Base-by-base conservation (phyloP, 1,284 basidiomycete species). In the Vanrija humicola region DNA sequence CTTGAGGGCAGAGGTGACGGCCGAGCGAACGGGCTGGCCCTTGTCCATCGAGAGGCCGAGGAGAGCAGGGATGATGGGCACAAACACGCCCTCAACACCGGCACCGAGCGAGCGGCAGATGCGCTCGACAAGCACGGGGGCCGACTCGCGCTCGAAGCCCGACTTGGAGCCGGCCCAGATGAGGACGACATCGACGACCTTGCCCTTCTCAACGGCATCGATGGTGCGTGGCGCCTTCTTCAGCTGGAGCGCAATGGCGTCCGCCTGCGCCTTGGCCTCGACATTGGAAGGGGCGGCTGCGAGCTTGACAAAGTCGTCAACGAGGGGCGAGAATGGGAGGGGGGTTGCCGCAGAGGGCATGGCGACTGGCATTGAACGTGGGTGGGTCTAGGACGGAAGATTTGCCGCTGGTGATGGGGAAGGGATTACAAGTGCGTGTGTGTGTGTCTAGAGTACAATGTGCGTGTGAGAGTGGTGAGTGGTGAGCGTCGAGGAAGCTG, bases 1-100 rank as follows among this genome's bases (percentile, higher is more conserved):
- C 72, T 91, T 92, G 66, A 88, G 83, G n/a, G 95, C 91, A 14
- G 84, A 75, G 38, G 85, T 80, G 19, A 94, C 90, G 21, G 92
- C 91, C 48, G 80, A 78, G 59, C 90, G 85, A 54, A 97, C 91
- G 42, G 94, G 89, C 61, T 95, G 90, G 58, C 91, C 91, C 78
- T 97, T 97, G 77, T 98, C 95, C 81, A 90, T 88, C 74, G 90
- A 87, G 46, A 94, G 81, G 62, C 92, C 90, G 70, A 92, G 87
- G 45, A 98, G 78, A 50, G 84, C 74, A 12, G 90, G 83, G 47
- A 98, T 83, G 21, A 87, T 86, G 5, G 86, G 81, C 18, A 97
- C 80, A 34, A 97, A 82, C 61, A 91, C 81, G n/a, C 92, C 91
- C 55, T 86, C 90, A 48, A 82, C 79, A 38, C 93, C 83, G 40